Evolutionary conservation across 1,139 yeast genomes (phyloP).

Genomic region (Hansenula lynferdii): DNA sequence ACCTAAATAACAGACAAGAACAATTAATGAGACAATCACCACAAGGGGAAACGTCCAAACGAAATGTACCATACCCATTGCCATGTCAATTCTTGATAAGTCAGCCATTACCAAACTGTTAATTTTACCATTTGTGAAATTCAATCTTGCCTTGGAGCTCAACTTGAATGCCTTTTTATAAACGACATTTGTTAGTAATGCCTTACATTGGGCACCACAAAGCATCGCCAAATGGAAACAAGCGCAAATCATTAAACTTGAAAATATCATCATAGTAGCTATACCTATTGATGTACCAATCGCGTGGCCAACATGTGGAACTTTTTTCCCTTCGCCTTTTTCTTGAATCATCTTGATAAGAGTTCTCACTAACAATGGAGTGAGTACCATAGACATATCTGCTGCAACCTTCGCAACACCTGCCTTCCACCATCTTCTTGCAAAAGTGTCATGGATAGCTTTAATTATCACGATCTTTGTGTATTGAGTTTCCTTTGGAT

Average conservation of each 20-base stretch:
- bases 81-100: slow-evolving; percentile 66
- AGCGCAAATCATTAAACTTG: slow-evolving; percentile 44
- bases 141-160: slow-evolving; percentile 33
- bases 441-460: slow-evolving; percentile 48
- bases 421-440: slow-evolving; percentile 36
- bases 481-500: slow-evolving; percentile 14
- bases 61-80: slow-evolving; percentile 60
- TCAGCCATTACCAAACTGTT: slow-evolving; percentile 74
- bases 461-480: slow-evolving; percentile 30
- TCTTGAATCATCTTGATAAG: slow-evolving; percentile 35
- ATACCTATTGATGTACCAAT: slow-evolving; percentile 51
- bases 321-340: slow-evolving; percentile 26
- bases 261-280: slow-evolving; percentile 33
- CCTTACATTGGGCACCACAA: slow-evolving; percentile 45
- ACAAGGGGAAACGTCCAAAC: slow-evolving; percentile 54
- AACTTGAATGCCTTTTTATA: slow-evolving; percentile 37
- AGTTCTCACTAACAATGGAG: slow-evolving; percentile 38
- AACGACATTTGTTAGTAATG: slow-evolving; percentile 37
- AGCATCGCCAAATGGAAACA: slow-evolving; percentile 52
- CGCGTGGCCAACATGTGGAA: too few species aligned
- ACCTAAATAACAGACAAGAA: slow-evolving; percentile 59
- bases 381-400: slow-evolving; percentile 38
- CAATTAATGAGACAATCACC: slow-evolving; percentile 45
- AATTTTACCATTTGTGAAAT: slow-evolving; percentile 42
- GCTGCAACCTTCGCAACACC: slow-evolving; percentile 33